Evolutionary conservation across 2,329 filamentous ascomycete species (phyloP), one percentile per base, ranked within the genome.

Genomic region (Aspergillus floridensis): DNA sequence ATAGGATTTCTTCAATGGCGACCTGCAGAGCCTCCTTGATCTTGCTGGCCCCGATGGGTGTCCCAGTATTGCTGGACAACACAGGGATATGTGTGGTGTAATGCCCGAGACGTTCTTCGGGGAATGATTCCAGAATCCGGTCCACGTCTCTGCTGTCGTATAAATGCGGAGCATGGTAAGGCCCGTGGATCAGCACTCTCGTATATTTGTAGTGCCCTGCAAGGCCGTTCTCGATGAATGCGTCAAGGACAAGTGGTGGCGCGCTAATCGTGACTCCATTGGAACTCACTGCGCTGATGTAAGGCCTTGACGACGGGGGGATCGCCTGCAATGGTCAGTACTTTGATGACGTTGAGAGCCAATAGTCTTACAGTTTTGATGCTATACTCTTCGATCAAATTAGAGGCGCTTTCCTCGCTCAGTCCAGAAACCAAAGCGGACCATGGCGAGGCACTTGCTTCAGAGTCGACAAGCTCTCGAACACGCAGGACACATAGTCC

Each of bases 181-280:
- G 83, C 5, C 82, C 84, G 64, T 81, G 84, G 19, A 86, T 80
- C 6, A 83, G 80, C 41, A 83, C 84, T 16, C 79, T 76, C 3
- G 82, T 77, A 10, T 79, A 80, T 65, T 83, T 81, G 63, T 79
- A 78, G 49, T 79, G 77, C 54, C 78, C 78, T 49, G 84, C 77
- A 41, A 80, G 73, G 31, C 79, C 76, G 21, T 72, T 76, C 56
- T 84, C 74, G 65, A 86, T 81, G 55, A 86, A 77, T 22, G 78
- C 76, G 63, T 80, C 78, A 38, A 84, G 79, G 4, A 80, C 81
- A 12, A 77, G 76, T 7, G 84, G 84, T 21, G 84, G 84, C 49
- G 83, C 84, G 63, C 83, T 86, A 69, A 87, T 80, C 16, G 84
- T 86, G 58, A 86, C 73, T 41, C 84, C 83, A 75, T 84, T 85